A percentile compares a stretch with the other conserved stretches of the same genome.
Conservation (phyloP, 176 grass and related monocot species). For the Metroxylon sagu region DNA sequence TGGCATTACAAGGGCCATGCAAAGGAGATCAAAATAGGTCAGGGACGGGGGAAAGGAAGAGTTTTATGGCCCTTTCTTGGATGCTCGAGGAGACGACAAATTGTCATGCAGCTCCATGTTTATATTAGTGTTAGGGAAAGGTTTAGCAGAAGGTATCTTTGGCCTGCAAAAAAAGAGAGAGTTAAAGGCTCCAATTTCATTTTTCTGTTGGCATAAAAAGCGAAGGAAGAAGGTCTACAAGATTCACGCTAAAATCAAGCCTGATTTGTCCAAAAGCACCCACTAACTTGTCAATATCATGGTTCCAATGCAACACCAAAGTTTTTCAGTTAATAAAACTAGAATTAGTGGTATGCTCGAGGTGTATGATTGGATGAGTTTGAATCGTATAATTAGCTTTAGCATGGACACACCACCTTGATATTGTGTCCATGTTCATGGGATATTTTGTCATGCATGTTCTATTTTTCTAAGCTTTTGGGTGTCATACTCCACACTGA, state of each 20-base stretch:
- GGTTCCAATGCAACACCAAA: too few species aligned
- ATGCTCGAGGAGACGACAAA: neutral
- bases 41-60: neutral
- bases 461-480: too few species aligned
- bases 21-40: neutral
- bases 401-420: too few species aligned
- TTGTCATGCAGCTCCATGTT: neutral
- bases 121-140: neutral
- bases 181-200: neutral
- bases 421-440: too few species aligned
- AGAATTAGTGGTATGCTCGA: too few species aligned
- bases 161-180: constrained; percentile 1
- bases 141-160: neutral
- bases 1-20: neutral
- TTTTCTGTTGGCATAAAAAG: neutral
- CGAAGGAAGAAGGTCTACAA: neutral
- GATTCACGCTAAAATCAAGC: neutral
- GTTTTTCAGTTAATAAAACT: too few species aligned
- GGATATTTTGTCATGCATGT: too few species aligned
- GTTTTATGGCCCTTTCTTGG: neutral
- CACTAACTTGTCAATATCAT: neutral
- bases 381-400: too few species aligned
- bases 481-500: too few species aligned
- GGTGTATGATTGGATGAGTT: too few species aligned
- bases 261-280: neutral